Percentiles rank a stretch among this genome's conserved stretches.
Evolutionary conservation across 2,329 filamentous ascomycete species (phyloP).

Genomic region (Endocalyx cinctus): DNA sequence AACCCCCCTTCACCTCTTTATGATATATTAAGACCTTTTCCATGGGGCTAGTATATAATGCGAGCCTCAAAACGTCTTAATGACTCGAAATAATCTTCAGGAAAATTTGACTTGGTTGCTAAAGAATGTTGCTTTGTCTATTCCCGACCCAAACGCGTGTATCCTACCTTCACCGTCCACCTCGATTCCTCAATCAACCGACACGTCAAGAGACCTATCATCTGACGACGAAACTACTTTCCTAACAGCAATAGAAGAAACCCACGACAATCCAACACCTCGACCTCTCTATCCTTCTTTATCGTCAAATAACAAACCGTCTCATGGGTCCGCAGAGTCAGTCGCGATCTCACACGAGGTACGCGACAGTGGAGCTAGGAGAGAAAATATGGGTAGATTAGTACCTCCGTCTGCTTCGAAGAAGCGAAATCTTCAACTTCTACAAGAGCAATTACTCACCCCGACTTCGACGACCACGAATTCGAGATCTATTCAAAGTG

Average conservation of each 20-base stretch:
- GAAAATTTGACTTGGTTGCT: constrained; percentile 56
- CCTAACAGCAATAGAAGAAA: no score
- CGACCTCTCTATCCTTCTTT: constrained; percentile 17
- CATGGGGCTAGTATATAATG: constrained; percentile 30
- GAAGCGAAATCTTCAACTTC: constrained; percentile 40
- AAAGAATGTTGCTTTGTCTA: constrained; percentile 40
- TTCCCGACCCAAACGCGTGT: constrained; percentile 31
- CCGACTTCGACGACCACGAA: constrained; percentile 32
- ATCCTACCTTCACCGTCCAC: constrained; percentile 27
- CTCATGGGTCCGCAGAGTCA: constrained; percentile 18
- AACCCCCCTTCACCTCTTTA: no score
- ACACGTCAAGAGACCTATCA: constrained; percentile 11
- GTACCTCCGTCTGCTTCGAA: constrained; percentile 39
- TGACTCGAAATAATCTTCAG: constrained; percentile 58
- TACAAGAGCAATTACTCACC: constrained; percentile 37
- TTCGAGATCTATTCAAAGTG: constrained; percentile 29
- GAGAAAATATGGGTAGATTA: constrained; percentile 39
- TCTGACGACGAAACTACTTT: constrained; percentile 19
- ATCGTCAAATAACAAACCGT: constrained; percentile 9
- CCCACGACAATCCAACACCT: constrained; percentile 8
- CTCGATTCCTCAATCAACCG: constrained; percentile 4
- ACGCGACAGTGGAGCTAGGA: constrained; percentile 12
- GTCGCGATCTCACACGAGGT: constrained; percentile 14
- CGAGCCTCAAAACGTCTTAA: constrained; percentile 41
- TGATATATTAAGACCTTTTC: no score